A percentile compares a stretch with the other conserved stretches of the same genome.
Conservation (phyloP, 768 basidiomycete species). For the Hericium coralloides region DNA sequence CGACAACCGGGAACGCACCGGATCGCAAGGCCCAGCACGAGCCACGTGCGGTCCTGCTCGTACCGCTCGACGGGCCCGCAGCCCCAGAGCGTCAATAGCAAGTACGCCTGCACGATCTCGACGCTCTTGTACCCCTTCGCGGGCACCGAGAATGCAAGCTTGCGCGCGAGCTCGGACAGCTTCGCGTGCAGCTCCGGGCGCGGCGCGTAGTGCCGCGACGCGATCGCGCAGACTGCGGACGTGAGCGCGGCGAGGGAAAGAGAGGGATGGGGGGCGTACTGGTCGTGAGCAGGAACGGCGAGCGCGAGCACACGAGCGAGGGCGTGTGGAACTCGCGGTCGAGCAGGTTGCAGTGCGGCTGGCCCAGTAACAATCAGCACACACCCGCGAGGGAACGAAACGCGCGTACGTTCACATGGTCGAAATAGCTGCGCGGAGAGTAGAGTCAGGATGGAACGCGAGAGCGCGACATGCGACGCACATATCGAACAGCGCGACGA, state of each 20-base stretch:
- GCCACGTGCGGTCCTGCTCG: conserved; percentile 94
- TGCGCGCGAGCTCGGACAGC: conserved; percentile 75
- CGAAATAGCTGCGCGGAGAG: conserved; percentile 50
- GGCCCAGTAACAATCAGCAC: not conserved
- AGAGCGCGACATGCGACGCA: conserved; percentile 30
- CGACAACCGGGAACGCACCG: conserved; percentile 34
- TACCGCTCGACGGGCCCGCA: conserved; percentile 93
- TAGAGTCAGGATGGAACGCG: conserved; percentile 5
- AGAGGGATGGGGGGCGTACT: conserved; percentile 30
- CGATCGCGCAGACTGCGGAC: conserved; percentile 81
- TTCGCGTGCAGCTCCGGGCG: conserved; percentile 76
- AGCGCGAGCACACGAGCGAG: conserved; percentile 85
- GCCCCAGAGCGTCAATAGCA: conserved; percentile 83
- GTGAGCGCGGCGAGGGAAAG: no score
- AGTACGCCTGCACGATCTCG: conserved; percentile 92
- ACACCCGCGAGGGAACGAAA: not conserved
- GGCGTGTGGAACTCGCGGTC: conserved; percentile 91
- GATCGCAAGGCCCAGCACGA: conserved; percentile 80
- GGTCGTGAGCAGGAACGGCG: conserved; percentile 91
- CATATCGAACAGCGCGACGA: conserved; percentile 88
- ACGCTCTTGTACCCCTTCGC: conserved; percentile 87
- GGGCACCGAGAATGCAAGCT: conserved; percentile 84
- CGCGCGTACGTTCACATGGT: conserved; percentile 57
- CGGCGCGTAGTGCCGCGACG: conserved; percentile 79
- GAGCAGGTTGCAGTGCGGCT: conserved; percentile 77